Evolutionary conservation across 768 basidiomycete species (phyloP).

Genomic region (Chalciporus sphaerocephalus): DNA sequence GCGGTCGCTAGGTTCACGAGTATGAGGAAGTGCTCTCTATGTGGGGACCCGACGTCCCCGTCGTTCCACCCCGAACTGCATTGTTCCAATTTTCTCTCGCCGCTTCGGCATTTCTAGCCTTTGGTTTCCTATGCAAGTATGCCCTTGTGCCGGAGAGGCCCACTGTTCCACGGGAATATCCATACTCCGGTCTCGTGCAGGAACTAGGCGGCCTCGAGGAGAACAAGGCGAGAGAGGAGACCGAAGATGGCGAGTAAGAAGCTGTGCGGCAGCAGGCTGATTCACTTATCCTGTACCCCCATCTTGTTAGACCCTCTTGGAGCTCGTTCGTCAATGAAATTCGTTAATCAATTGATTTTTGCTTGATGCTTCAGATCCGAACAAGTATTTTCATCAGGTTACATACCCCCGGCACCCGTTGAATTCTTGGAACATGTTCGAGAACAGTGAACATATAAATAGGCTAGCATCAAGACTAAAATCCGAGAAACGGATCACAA

Average conservation of each 20-base stretch:
- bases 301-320: constrained; percentile 1
- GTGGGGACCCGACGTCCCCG: constrained; percentile 81
- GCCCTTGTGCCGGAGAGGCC: constrained; percentile 57
- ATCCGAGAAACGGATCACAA: constrained; percentile 1
- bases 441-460: constrained; percentile 4
- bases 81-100: constrained; percentile 63
- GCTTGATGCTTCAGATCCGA: background rate
- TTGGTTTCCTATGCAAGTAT: constrained; percentile 57
- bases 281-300: background rate
- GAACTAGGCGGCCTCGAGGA: constrained; percentile 78
- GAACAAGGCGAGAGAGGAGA: constrained; percentile 54
- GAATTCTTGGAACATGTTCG: background rate
- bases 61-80: constrained; percentile 55
- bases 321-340: constrained; percentile 2
- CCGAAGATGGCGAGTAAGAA: constrained; percentile 31
- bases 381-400: background rate
- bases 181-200: constrained; percentile 65
- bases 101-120: constrained; percentile 54
- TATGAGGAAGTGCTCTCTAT: constrained; percentile 77
- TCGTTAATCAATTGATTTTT: background rate
- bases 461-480: constrained; percentile 2
- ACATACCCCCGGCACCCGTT: constrained; percentile 1
- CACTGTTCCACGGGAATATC: constrained; percentile 69
- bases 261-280: constrained; percentile 12
- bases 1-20: constrained; percentile 60